A percentile compares a stretch with the other conserved stretches of the same genome.
Conservation (phyloP, 495 filamentous ascomycete species). For the Daldinia grandis region DNA sequence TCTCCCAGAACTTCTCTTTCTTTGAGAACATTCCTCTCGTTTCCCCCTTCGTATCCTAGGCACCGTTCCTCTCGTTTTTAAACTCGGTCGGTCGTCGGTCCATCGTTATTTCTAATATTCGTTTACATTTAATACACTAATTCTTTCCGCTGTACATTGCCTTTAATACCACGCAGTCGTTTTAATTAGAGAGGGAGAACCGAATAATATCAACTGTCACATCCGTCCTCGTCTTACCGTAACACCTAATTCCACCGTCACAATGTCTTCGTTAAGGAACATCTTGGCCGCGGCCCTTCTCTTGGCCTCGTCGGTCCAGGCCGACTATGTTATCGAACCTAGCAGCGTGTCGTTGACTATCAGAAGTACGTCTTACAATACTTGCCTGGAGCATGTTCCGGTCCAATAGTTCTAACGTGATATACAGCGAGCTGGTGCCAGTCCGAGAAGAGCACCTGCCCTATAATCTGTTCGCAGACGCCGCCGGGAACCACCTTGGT, state of each 20-base stretch:
- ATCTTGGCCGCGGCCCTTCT: constrained; percentile 58
- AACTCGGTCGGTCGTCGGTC: constrained; percentile 24
- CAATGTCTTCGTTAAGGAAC: constrained; percentile 58
- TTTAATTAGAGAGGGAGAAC: constrained; percentile 16
- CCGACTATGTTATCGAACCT: constrained; percentile 68
- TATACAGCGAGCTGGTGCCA: constrained; percentile 72
- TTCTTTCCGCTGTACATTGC: constrained; percentile 30
- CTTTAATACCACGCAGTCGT: constrained; percentile 37
- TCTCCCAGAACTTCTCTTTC: constrained; percentile 20
- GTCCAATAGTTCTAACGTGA: constrained; percentile 38
- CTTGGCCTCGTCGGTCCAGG: constrained; percentile 49
- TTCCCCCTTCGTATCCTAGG: constrained; percentile 40
- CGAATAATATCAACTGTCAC: constrained; percentile 15
- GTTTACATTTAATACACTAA: constrained; percentile 26
- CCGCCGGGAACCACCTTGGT: constrained; percentile 56
- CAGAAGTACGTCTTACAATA: constrained; percentile 47
- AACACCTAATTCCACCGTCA: constrained; percentile 28
- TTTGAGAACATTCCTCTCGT: constrained; percentile 42
- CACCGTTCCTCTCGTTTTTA: constrained; percentile 34
- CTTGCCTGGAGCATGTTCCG: background rate
- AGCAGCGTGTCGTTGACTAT: constrained; percentile 60
- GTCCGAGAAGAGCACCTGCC: constrained; percentile 72
- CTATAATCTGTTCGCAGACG: constrained; percentile 79
- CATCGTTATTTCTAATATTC: constrained; percentile 37
- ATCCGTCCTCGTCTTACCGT: constrained; percentile 16